Evolutionary conservation across 2,329 filamentous ascomycete species (phyloP), one percentile per base, ranked within the genome.

Genomic region (Dryadomyces quercivorus): DNA sequence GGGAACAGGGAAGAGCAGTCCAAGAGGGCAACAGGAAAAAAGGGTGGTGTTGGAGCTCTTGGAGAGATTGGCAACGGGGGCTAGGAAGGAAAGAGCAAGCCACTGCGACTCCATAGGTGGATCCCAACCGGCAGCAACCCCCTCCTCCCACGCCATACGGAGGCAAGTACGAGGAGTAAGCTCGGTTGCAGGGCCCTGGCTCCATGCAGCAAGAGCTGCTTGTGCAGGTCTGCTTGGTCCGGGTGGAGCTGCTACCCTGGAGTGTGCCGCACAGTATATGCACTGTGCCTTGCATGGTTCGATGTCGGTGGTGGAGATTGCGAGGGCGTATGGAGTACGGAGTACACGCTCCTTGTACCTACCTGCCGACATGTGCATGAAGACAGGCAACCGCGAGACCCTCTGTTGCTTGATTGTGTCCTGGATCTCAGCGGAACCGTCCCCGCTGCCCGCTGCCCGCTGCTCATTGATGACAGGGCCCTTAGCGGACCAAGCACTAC

Each of bases 41-140:
- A 42, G 46, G 50, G 26, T 31, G 49, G 16, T 20, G 36, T 40
- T 40, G 36, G 36, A 43, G 54, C 21, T 48, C 10, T 36, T 22
- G 7, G 55, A 56, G 56, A 59, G 59, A 60, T 58, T 59, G 55
- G 53, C 54, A 59, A 52, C 53, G 57, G 55, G 55, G 55, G 42
- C 56, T 54, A 59, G 52, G 26, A 55, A 54, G 55, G 55, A 59
- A 59, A 57, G 58, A 55, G 55, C 54, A 52, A 56, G 50, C 56
- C 56, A 51, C 55, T 54, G 44, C 46, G 21, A 57, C 55, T 49
- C 58, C 56, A 42, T 52, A 10, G 20, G 59, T 59, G 59, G 59
- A 51, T 53, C 55, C n/a, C 36, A 44, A 26, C 51, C 56, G 55
- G 55, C 55, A 60, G 52, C 54, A 53, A 55, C 55, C 57, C 55